Evolutionary conservation across 257 asterid genomes (phyloP), one percentile per base, ranked within the genome.

Genomic region (Linaria vulgaris): DNA sequence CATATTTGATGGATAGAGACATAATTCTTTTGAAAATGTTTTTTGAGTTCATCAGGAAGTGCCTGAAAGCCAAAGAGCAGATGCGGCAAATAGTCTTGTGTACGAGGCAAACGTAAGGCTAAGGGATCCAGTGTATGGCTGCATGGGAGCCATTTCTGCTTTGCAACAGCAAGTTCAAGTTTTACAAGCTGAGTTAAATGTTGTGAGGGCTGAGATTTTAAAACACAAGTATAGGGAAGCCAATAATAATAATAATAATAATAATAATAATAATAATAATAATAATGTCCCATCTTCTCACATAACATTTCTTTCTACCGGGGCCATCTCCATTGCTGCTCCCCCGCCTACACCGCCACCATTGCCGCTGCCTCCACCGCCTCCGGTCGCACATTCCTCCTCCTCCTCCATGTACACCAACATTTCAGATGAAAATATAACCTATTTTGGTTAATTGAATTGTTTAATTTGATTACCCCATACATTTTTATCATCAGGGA

Each of bases 41-140:
- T n/a, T n/a, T n/a, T n/a, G n/a, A n/a, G 12, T 59, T 20, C 9
- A 13, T 46, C 30, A 86, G 96, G 96, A 90, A 61, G 96, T 90
- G 50, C 85, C 87, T 1, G 96, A 83, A 52, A 82, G 76, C 48
- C 92, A 85, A 57, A 82, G 97, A 69, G 90, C 87, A 50, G 92
- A 85, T 55, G 85, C 97, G 1, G 95, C 96, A 43, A 83, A 85
- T 19, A 85, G 92, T 59, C 87, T 90, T 13, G 95, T 85, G 38
- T 90, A 85, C 38, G 97, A 90, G 66, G 97, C 97, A 15, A 85
- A 82, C 55, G 87, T 82, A 44, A 72, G 97, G 82, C 69, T 87
- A 24, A 81, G 86, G 54, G 96, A 90, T 74, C 97, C 97, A 0
- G 90, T 90, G 10, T 83, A 87, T 21, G 97, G 96, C 12, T 87